Conservation (phyloP, 2,329 filamentous ascomycete species). For the Knufia fluminis region DNA sequence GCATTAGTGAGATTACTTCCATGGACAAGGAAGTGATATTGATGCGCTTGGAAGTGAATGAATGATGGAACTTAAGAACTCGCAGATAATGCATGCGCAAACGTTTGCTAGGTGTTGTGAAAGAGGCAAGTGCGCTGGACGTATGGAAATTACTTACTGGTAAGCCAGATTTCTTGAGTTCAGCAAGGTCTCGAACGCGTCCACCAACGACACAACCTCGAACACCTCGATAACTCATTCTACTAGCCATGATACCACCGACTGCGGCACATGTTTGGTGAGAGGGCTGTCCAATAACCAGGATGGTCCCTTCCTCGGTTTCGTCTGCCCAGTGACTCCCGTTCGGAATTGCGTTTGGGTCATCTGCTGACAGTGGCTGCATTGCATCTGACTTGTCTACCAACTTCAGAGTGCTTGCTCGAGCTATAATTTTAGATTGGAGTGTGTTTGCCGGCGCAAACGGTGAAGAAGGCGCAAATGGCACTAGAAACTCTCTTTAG, state of each 20-base stretch:
- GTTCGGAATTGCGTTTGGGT: conserved; percentile 44
- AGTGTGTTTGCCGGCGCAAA: conserved; percentile 23
- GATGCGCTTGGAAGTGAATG: not conserved
- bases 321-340: conserved; percentile 62
- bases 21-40: not conserved
- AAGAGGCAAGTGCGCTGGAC: not conserved
- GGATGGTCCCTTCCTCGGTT: conserved; percentile 50
- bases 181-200: conserved; percentile 55
- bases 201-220: conserved; percentile 59
- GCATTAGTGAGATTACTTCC: not conserved
- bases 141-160: conserved; percentile 39
- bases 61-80: not conserved
- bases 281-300: conserved; percentile 56
- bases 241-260: conserved; percentile 66
- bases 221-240: conserved; percentile 55
- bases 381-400: conserved; percentile 44
- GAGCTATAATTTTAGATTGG: conserved; percentile 32
- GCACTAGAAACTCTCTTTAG: conserved; percentile 5
- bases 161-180: conserved; percentile 47
- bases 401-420: conserved; percentile 44
- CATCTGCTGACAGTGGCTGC: conserved; percentile 15
- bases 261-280: conserved; percentile 61
- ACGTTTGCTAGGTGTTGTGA: not conserved
- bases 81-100: not conserved
- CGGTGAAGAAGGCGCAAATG: conserved; percentile 27